Conservation (phyloP, 2,329 filamentous ascomycete species). For the Exophiala alcalophila region DNA sequence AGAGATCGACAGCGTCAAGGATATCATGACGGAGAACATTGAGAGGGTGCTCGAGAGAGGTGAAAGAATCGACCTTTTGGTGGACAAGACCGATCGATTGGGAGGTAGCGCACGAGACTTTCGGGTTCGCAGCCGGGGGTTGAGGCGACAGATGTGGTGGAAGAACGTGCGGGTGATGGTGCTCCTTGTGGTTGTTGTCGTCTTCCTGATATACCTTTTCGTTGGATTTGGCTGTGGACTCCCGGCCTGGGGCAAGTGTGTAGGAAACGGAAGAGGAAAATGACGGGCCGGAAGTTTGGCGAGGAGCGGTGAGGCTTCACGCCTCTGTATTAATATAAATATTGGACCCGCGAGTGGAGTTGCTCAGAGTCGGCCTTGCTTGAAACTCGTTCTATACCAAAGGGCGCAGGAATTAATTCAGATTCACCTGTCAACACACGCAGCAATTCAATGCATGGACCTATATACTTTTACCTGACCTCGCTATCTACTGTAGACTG, state of each 20-base stretch:
- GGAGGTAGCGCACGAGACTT: constrained; percentile 90
- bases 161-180: constrained; percentile 97
- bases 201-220: constrained; percentile 69
- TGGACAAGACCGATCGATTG: constrained; percentile 93
- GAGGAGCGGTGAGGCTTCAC: no score
- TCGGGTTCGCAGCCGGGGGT: constrained; percentile 75
- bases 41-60: constrained; percentile 84
- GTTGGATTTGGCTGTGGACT: constrained; percentile 70
- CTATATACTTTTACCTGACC: no score
- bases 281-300: background rate
- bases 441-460: no score
- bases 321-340: no score
- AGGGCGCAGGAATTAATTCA: no score
- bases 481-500: no score
- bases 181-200: constrained; percentile 65
- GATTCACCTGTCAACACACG: no score
- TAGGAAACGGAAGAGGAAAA: constrained; percentile 31
- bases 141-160: constrained; percentile 98
- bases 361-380: no score
- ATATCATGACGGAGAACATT: constrained; percentile 95
- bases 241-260: constrained; percentile 52
- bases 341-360: no score
- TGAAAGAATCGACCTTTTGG: constrained; percentile 87
- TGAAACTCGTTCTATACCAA: no score
- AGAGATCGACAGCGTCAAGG: constrained; percentile 88